A percentile compares a stretch with the other conserved stretches of the same genome.
These are phyloP conservation scores for Botryococcus braunii DNA, from an alignment of 163 green algal species.

Conservation along the genomic window DNA sequence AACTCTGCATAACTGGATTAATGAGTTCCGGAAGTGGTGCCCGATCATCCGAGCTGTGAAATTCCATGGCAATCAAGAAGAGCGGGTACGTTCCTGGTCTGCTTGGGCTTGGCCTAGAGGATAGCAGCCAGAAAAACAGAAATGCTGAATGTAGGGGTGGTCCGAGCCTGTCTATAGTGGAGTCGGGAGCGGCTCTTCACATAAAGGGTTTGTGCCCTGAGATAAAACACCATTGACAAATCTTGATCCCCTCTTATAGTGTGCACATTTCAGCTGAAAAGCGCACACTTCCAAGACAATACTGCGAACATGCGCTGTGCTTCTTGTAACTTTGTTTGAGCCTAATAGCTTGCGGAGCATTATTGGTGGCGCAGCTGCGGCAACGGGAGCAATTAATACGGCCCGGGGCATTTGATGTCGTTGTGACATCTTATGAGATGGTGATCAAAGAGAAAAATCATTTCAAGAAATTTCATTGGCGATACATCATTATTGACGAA, in stretches of 20 bases:
- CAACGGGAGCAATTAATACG: conserved; percentile 47
- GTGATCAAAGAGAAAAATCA: conserved; percentile 98
- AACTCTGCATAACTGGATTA: conserved; percentile 99
- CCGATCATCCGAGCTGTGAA: conserved; percentile 85
- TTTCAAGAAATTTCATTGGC: conserved; percentile 92
- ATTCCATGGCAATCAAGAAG: conserved; percentile 89
- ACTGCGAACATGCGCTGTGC: too few species aligned
- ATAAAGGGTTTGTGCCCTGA: too few species aligned
- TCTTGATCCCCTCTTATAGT: too few species aligned
- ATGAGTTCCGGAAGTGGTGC: conserved; percentile 93
- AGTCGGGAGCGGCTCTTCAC: too few species aligned
- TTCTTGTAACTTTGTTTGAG: too few species aligned
- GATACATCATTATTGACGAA: conserved; percentile 99
- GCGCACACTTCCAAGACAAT: too few species aligned
- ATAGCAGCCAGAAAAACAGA: too few species aligned
- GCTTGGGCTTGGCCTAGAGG: not conserved
- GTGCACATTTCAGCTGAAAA: too few species aligned
- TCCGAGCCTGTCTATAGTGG: too few species aligned
- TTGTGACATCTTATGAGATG: conserved; percentile 98
- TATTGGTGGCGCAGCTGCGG: conserved; percentile 36
- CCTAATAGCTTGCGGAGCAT: too few species aligned
- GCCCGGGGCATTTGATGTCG: conserved; percentile 89
- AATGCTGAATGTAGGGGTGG: too few species aligned
- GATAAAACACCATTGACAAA: too few species aligned
- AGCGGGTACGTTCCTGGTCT: conserved; percentile 41